Percentiles rank a stretch among this genome's conserved stretches.
These are phyloP conservation scores for Paspalum vaginatum DNA, from an alignment of 176 grass and related monocot genomes.

Conservation along the genomic window DNA sequence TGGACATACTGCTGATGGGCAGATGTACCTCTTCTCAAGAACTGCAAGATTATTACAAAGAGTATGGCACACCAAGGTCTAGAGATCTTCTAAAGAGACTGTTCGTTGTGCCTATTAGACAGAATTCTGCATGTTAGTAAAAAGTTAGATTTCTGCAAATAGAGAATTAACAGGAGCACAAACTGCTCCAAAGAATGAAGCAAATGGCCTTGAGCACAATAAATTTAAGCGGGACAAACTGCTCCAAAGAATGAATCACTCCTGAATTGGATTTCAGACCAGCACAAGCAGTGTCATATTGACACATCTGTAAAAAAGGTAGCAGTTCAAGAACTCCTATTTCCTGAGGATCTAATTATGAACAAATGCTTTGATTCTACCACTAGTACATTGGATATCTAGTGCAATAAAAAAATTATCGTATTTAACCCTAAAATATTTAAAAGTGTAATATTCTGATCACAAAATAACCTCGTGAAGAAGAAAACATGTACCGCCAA, in stretches of 20 bases:
- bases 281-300: background rate
- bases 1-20: conserved; percentile 35
- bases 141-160: conserved; percentile 33
- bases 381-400: background rate
- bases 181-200: conserved; percentile 11
- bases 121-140: conserved; percentile 27
- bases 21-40: conserved; percentile 32
- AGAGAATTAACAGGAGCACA: conserved; percentile 23
- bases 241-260: conserved; percentile 15
- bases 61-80: conserved; percentile 1
- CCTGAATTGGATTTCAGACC: background rate
- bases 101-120: conserved; percentile 44
- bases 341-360: background rate
- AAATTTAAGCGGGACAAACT: conserved; percentile 35
- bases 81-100: conserved; percentile 35
- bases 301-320: conserved; percentile 28
- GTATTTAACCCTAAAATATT: conserved; percentile 10
- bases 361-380: background rate
- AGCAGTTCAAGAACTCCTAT: conserved; percentile 8
- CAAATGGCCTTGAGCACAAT: conserved; percentile 11
- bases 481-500: background rate
- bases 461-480: background rate
- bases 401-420: conserved; percentile 24
- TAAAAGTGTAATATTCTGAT: conserved; percentile 5
- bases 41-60: conserved; percentile 13